Conservation (phyloP, 306 rosid species). For the Rosa rugosa region DNA sequence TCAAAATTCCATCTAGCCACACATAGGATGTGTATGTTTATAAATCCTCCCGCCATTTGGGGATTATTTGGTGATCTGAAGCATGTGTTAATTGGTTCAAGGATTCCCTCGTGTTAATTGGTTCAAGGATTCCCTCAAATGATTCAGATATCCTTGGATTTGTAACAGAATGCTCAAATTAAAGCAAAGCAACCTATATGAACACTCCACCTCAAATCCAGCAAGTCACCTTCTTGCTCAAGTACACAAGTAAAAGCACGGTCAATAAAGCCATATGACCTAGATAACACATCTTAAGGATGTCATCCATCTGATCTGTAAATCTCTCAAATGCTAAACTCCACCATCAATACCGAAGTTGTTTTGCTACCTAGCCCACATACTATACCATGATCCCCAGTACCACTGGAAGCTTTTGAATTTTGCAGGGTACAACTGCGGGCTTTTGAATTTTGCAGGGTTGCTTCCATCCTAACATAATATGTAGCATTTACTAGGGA, state of each 20-base stretch:
- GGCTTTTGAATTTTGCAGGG: background rate
- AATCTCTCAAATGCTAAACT: background rate
- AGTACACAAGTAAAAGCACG: background rate
- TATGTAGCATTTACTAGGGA: background rate
- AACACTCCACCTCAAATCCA: background rate
- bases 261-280: background rate
- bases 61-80: background rate
- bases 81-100: background rate
- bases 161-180: background rate
- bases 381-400: background rate
- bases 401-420: background rate
- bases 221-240: background rate
- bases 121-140: background rate
- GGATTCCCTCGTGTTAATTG: background rate
- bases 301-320: background rate
- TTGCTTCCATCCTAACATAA: background rate
- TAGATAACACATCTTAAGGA: background rate
- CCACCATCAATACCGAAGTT: background rate
- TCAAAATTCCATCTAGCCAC: background rate
- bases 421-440: background rate
- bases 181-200: background rate
- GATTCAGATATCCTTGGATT: background rate
- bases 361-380: background rate
- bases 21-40: no score
- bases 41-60: background rate